Percentiles rank a stretch among this genome's conserved stretches.
Conservation (phyloP, 176 grass and related monocot genomes). For the Dendrocalamus sinicus region DNA sequence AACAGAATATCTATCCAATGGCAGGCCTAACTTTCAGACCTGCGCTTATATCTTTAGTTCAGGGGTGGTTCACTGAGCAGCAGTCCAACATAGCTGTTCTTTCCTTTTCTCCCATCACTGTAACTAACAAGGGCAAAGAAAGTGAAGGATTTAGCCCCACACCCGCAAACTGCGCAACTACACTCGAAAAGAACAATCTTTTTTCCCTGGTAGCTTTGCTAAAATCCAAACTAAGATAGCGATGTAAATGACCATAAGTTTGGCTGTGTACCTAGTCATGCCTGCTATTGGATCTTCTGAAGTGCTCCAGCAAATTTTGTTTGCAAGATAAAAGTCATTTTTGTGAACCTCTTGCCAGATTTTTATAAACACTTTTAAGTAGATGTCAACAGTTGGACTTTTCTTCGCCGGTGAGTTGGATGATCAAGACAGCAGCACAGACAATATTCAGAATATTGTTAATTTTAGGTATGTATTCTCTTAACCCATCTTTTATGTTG, state of each 20-base stretch:
- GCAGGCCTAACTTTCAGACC: background rate
- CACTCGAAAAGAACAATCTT: background rate
- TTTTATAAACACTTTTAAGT: background rate
- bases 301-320: background rate
- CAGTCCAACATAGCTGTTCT: background rate
- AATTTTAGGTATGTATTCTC: background rate
- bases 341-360: background rate
- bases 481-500: background rate
- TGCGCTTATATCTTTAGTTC: too few species aligned
- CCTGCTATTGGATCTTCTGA: background rate
- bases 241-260: background rate
- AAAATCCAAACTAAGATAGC: background rate
- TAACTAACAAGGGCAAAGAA: background rate
- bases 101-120: background rate
- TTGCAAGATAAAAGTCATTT: background rate
- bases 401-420: background rate
- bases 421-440: background rate
- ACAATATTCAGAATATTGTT: background rate
- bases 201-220: background rate
- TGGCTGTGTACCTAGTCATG: background rate
- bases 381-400: background rate
- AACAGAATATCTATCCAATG: conserved; percentile 1
- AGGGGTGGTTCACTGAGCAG: background rate
- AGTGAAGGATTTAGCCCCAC: background rate
- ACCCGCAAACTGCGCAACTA: background rate